Percentiles rank a stretch among this genome's conserved stretches.
phyloP scores from a whole-genome alignment of 768 basidiomycete species.

The Termitomyces sp. region DNA sequence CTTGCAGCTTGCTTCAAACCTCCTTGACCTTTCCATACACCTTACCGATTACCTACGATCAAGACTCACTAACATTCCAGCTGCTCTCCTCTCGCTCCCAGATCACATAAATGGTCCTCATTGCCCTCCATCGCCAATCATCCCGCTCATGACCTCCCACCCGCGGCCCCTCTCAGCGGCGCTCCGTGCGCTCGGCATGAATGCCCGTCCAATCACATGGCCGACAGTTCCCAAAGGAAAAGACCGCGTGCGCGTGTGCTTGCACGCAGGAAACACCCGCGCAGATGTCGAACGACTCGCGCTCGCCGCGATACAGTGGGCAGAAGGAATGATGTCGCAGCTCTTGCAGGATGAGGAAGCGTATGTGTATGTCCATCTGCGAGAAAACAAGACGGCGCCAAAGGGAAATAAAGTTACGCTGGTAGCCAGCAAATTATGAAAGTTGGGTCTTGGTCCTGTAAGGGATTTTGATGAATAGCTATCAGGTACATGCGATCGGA shows the following conservation, averaged over 20 bases:
- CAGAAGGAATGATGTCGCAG: constrained; percentile 26
- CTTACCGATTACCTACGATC: constrained; percentile 28
- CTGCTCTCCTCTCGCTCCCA: constrained; percentile 31
- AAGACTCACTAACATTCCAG: constrained; percentile 26
- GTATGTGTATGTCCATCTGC: not conserved
- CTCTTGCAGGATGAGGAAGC: constrained; percentile 3
- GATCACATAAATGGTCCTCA: constrained; percentile 20
- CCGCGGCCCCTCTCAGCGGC: constrained; percentile 73
- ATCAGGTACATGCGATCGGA: not conserved
- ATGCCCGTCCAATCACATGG: constrained; percentile 73
- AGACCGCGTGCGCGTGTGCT: constrained; percentile 83
- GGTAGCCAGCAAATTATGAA: constrained; percentile 2
- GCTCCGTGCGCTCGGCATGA: constrained; percentile 49
- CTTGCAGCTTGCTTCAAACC: constrained; percentile 25
- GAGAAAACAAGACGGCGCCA: not conserved
- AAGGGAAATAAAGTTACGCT: not conserved
- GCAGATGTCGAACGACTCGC: constrained; percentile 59
- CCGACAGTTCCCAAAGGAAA: constrained; percentile 88
- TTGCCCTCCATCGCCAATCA: constrained; percentile 60
- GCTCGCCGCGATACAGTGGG: constrained; percentile 44
- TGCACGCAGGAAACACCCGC: constrained; percentile 71
- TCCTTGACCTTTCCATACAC: constrained; percentile 41
- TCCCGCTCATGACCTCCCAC: constrained; percentile 74
- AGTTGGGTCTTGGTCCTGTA: not conserved
- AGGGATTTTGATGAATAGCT: not conserved